These are phyloP conservation scores for Pyrus hybrid DNA, from an alignment of 331 rosid species.

Conservation along the genomic window DNA sequence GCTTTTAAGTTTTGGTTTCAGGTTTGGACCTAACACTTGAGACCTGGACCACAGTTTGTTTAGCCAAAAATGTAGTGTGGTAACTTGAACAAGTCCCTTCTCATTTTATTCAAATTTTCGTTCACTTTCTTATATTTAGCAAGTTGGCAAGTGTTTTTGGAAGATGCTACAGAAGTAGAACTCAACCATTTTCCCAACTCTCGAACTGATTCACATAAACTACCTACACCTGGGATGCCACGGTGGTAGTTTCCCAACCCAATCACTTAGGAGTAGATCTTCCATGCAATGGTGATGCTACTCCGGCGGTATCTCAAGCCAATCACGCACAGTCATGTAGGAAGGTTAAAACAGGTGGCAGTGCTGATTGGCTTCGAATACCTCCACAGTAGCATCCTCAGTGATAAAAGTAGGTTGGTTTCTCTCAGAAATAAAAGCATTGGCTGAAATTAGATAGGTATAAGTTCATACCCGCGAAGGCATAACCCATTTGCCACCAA, in stretches of 20 bases:
- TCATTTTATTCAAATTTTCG: no score
- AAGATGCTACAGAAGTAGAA: background rate
- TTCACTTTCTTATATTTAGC: background rate
- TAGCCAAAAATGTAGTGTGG: background rate
- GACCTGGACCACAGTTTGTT: background rate
- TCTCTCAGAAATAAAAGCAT: background rate
- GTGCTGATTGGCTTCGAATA: background rate
- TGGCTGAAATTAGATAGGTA: background rate
- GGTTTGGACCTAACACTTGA: background rate
- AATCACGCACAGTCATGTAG: no score
- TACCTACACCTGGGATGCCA: background rate
- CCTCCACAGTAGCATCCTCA: background rate
- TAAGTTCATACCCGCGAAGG: slow-evolving; percentile 41
- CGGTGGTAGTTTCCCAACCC: background rate
- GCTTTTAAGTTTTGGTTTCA: background rate
- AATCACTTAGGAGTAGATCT: background rate
- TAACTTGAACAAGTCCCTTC: background rate
- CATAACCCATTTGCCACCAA: slow-evolving; percentile 56
- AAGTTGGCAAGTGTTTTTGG: background rate
- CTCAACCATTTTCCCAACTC: background rate
- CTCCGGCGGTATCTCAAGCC: background rate
- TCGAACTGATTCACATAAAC: background rate
- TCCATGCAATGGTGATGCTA: background rate
- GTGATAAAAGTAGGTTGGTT: background rate
- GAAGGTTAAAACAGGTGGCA: background rate